Conservation (phyloP, 306 rosid species). For the Alnus rubra region DNA sequence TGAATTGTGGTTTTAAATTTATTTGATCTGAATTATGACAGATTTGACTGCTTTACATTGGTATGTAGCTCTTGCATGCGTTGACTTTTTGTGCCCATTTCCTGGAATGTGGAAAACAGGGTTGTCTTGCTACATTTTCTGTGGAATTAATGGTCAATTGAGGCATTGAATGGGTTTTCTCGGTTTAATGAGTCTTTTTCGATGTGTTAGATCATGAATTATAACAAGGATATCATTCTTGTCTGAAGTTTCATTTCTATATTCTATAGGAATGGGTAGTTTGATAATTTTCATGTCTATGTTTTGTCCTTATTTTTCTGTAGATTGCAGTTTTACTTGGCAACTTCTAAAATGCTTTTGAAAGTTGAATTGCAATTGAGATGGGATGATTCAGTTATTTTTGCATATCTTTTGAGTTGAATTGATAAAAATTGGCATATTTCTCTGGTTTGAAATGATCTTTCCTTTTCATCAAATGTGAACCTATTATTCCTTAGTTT, state of each 20-base stretch:
- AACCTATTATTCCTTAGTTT: neutral
- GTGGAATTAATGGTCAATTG: neutral
- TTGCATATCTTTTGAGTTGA: neutral
- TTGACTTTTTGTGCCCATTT: neutral
- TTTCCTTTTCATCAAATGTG: slow-evolving; percentile 7
- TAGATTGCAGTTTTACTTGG: neutral
- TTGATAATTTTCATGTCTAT: neutral
- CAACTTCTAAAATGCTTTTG: neutral
- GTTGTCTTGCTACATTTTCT: neutral
- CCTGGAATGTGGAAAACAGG: neutral
- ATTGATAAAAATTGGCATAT: neutral
- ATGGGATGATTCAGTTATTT: neutral
- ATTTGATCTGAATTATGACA: slow-evolving; percentile 16
- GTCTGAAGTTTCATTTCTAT: neutral
- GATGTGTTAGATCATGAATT: neutral
- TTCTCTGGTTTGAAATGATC: slow-evolving; percentile 5
- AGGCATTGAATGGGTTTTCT: neutral
- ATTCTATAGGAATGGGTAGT: neutral
- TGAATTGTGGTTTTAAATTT: slow-evolving; percentile 1
- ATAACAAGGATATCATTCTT: neutral
- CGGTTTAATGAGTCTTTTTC: slow-evolving; percentile 8
- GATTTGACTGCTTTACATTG: neutral
- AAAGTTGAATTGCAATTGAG: slow-evolving; percentile 4
- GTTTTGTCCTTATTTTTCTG: neutral
- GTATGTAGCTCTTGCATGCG: neutral